phyloP scores from a whole-genome alignment of 2,329 filamentous ascomycete genomes.

The Orbilia javanica region DNA sequence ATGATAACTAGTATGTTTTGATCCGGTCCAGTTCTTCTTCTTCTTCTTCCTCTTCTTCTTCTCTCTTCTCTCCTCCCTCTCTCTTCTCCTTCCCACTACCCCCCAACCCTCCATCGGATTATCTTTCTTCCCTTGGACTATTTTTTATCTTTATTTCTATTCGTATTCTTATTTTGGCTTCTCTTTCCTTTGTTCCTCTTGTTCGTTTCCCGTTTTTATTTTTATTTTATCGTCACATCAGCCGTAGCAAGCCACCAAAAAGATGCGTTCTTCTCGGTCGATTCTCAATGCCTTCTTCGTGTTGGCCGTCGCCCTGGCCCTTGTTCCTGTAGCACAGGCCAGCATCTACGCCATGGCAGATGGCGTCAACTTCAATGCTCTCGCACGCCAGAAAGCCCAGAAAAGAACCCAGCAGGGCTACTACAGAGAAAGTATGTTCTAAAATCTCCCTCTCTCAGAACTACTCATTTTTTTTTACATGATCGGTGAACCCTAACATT shows the following conservation, averaged over 20 bases:
- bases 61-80: not conserved
- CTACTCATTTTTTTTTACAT: not conserved
- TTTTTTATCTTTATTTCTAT: too few relatives aligned
- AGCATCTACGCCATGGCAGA: slow-evolving; percentile 43
- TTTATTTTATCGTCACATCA: not conserved
- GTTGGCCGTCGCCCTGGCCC: slow-evolving; percentile 27
- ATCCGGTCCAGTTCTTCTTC: not conserved
- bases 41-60: not conserved
- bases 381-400: slow-evolving; percentile 47
- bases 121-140: too few relatives aligned
- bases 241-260: slow-evolving; percentile 40
- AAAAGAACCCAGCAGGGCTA: slow-evolving; percentile 43
- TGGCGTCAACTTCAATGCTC: slow-evolving; percentile 41
- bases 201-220: not conserved
- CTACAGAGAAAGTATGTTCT: slow-evolving; percentile 7
- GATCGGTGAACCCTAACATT: not conserved
- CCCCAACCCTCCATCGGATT: too few relatives aligned
- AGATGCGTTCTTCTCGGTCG: slow-evolving; percentile 31
- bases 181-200: not conserved
- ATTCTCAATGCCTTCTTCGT: slow-evolving; percentile 34
- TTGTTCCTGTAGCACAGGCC: slow-evolving; percentile 37
- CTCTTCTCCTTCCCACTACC: too few relatives aligned
- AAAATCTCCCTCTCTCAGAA: not conserved
- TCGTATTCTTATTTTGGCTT: not conserved
- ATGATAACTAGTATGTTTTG: slow-evolving; percentile 14